Evolutionary conservation across 106 monocot genomes (phyloP).

Genomic region (Phalaenopsis equestris): DNA sequence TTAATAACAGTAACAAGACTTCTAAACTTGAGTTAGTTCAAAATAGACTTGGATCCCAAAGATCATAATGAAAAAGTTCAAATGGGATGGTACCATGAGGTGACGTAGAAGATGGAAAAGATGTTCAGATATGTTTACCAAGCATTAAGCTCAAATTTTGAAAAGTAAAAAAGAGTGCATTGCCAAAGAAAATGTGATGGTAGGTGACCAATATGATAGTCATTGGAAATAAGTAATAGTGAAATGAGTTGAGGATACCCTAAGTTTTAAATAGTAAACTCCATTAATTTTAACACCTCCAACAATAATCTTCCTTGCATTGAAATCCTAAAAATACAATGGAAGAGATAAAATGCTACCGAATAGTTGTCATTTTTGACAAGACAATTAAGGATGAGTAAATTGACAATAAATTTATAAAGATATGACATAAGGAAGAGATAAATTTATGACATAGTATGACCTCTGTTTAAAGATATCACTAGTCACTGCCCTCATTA

Average conservation of each 20-base stretch:
- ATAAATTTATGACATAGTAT: too few relatives aligned
- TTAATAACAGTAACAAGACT: too few relatives aligned
- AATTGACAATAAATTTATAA: too few relatives aligned
- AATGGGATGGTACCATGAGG: background rate
- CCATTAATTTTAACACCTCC: background rate
- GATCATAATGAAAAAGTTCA: background rate
- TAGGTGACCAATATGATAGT: background rate
- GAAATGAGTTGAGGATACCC: background rate
- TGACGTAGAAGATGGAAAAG: background rate
- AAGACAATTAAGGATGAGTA: too few relatives aligned
- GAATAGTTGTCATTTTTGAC: too few relatives aligned
- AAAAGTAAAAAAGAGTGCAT: background rate
- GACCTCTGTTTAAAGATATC: too few relatives aligned
- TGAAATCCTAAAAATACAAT: background rate
- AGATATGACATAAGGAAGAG: too few relatives aligned
- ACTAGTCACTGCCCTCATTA: too few relatives aligned
- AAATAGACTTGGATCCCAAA: background rate
- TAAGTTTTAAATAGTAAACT: background rate
- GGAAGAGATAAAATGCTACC: too few relatives aligned
- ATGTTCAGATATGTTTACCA: background rate
- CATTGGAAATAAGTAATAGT: background rate
- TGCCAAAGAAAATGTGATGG: background rate
- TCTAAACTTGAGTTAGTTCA: background rate
- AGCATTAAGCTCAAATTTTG: background rate
- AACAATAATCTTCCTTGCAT: background rate